These are phyloP conservation scores for Clathrospora elynae DNA, from an alignment of 2,329 filamentous ascomycete genomes.

Conservation along the genomic window DNA sequence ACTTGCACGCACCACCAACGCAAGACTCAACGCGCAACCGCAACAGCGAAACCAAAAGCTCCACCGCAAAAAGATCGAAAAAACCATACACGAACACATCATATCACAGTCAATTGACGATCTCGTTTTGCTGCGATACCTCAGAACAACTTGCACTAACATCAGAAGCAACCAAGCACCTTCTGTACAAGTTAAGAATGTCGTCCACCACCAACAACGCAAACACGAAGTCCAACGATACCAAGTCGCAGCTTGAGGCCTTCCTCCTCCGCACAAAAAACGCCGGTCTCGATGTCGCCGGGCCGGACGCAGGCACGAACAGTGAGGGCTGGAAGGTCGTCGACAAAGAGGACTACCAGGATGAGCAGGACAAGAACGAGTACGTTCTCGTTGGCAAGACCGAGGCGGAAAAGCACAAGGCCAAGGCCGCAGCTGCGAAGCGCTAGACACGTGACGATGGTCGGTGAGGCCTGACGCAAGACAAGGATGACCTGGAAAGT, in stretches of 20 bases:
- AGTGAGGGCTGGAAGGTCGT: not conserved
- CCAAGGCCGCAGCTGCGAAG: not conserved
- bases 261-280: conserved; percentile 9
- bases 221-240: not conserved
- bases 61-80: no score
- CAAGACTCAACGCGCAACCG: no score
- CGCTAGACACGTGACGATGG: not conserved
- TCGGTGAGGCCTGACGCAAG: no score
- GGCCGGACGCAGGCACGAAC: not conserved
- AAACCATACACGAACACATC: no score
- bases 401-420: not conserved
- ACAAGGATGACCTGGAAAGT: no score
- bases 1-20: no score
- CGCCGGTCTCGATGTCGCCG: conserved; percentile 8
- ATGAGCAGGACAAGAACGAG: conserved; percentile 7
- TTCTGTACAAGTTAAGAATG: not conserved
- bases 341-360: conserved; percentile 11
- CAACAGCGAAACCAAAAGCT: no score
- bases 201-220: not conserved
- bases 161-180: not conserved
- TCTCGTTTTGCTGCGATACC: no score
- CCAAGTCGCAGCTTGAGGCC: conserved; percentile 8
- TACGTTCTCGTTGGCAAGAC: conserved; percentile 13
- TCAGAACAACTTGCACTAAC: no score
- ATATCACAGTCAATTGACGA: no score